Percentiles rank a stretch among this genome's conserved stretches.
Evolutionary conservation across 2,329 filamentous ascomycete genomes (phyloP).

Genomic region (Sporothrix humicola): DNA sequence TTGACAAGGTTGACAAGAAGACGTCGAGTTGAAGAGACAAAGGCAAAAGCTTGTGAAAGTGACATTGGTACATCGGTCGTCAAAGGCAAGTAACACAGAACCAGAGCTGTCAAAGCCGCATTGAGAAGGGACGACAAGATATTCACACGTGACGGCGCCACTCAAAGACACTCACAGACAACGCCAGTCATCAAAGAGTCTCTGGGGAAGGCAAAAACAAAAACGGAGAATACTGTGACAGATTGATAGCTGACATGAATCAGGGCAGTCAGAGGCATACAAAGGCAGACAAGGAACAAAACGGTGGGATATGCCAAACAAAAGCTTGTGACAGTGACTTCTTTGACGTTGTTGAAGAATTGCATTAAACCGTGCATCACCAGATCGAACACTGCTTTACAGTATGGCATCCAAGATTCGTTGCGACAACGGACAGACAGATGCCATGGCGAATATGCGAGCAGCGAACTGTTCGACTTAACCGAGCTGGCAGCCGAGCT

Average conservation of each 20-base stretch:
- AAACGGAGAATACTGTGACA: not conserved
- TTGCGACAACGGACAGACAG: not conserved
- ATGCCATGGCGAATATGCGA: no score
- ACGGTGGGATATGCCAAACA: not conserved
- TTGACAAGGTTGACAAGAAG: not conserved
- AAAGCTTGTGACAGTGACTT: conserved; percentile 31
- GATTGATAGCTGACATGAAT: not conserved
- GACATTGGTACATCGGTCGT: no score
- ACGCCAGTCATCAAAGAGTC: conserved; percentile 4
- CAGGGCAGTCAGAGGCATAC: not conserved
- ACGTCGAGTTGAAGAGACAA: not conserved
- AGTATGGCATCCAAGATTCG: not conserved
- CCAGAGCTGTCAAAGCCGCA: not conserved
- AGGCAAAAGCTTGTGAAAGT: not conserved
- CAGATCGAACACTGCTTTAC: not conserved
- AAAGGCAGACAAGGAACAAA: not conserved
- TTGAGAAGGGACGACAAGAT: not conserved
- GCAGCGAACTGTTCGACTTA: conserved; percentile 41
- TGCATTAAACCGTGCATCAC: not conserved
- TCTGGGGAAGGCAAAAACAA: not conserved
- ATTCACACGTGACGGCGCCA: conserved; percentile 17
- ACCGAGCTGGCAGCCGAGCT: conserved; percentile 60
- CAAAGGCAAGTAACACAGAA: no score
- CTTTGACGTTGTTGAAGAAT: not conserved
- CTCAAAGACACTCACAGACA: not conserved